Conservation (phyloP, 768 basidiomycete genomes). For the Tylopilus felleus region DNA sequence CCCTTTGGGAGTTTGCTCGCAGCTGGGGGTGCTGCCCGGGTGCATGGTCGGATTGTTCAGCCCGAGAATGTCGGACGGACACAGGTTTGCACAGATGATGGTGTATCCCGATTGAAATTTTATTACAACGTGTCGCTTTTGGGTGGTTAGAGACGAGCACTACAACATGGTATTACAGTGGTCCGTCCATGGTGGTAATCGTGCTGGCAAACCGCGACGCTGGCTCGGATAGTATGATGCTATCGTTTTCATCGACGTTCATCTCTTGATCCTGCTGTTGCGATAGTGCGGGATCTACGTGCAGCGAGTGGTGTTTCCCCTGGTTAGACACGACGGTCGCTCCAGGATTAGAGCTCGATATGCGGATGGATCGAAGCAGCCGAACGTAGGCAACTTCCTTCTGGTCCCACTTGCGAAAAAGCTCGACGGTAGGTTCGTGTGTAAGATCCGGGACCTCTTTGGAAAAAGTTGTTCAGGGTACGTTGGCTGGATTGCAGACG, state of each 20-base stretch:
- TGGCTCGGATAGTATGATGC: slow-evolving; percentile 26
- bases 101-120: slow-evolving; percentile 29
- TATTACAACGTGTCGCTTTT: slow-evolving; percentile 8
- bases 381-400: slow-evolving; percentile 68
- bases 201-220: slow-evolving; percentile 36
- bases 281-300: background rate
- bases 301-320: slow-evolving; percentile 51
- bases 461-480: background rate
- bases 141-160: background rate
- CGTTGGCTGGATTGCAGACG: background rate
- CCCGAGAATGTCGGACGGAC: slow-evolving; percentile 22
- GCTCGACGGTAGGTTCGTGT: slow-evolving; percentile 59
- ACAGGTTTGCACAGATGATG: slow-evolving; percentile 31
- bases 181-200: slow-evolving; percentile 37
- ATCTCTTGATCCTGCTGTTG: slow-evolving; percentile 24
- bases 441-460: slow-evolving; percentile 80
- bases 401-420: slow-evolving; percentile 79
- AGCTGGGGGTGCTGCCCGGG: too few species aligned
- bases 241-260: slow-evolving; percentile 27
- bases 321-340: slow-evolving; percentile 51
- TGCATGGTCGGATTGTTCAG: too few species aligned
- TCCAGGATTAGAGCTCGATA: slow-evolving; percentile 55
- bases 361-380: slow-evolving; percentile 71
- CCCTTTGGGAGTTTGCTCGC: too few species aligned
- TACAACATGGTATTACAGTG: slow-evolving; percentile 14